Evolutionary conservation across 2,329 filamentous ascomycete species (phyloP).

Genomic region (Pseudogymnoascus sp.): DNA sequence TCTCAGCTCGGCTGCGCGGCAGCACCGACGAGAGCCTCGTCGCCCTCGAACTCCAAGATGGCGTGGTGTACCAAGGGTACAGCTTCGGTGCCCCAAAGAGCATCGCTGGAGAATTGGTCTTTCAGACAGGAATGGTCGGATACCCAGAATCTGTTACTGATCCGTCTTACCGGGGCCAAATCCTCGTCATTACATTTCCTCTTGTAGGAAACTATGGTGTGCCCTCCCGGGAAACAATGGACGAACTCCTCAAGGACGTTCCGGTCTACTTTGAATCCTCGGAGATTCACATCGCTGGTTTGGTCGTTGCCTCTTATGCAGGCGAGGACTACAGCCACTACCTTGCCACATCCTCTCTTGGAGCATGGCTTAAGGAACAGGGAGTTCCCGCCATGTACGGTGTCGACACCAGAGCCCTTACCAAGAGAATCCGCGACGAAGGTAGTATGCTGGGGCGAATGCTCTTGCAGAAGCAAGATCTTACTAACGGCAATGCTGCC

Average conservation of each 20-base stretch:
- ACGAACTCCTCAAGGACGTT: constrained; percentile 75
- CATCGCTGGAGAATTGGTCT: constrained; percentile 92
- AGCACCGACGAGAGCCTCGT: constrained; percentile 51
- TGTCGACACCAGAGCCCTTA: constrained; percentile 86
- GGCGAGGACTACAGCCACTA: constrained; percentile 95
- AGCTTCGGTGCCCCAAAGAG: constrained; percentile 96
- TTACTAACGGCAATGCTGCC: constrained; percentile 35
- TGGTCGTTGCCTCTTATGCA: constrained; percentile 84
- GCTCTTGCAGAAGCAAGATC: constrained; percentile 57
- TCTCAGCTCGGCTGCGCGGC: constrained; percentile 20
- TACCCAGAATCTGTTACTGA: constrained; percentile 92
- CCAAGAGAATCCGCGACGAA: constrained; percentile 86
- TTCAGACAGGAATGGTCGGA: constrained; percentile 98
- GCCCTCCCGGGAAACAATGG: constrained; percentile 74
- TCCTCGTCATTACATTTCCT: constrained; percentile 92
- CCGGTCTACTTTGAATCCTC: constrained; percentile 89
- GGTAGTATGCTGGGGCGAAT: constrained; percentile 95
- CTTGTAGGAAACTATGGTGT: constrained; percentile 97
- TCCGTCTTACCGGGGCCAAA: constrained; percentile 83
- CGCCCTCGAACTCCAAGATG: constrained; percentile 88
- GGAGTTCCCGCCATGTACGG: constrained; percentile 89
- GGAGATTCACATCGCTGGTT: constrained; percentile 86
- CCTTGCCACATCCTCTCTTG: constrained; percentile 81
- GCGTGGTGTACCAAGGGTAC: constrained; percentile 82
- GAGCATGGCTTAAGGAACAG: constrained; percentile 94